Conservation (phyloP, 2,329 filamentous ascomycete genomes). For the Cladosporium cucumerinum region DNA sequence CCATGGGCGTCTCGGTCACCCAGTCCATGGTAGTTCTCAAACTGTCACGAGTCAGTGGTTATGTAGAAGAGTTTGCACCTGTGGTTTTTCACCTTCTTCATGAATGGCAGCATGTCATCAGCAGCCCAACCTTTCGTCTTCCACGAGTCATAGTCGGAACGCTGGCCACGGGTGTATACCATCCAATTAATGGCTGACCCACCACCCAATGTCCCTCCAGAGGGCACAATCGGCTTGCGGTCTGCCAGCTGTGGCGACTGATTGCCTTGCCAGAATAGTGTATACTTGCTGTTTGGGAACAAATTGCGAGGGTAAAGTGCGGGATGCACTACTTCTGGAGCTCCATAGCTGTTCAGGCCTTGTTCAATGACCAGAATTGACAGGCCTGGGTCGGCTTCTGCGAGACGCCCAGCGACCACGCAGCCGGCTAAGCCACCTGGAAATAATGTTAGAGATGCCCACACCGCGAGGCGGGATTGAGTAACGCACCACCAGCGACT, state of each 20-base stretch:
- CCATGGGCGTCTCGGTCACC: slow-evolving; percentile 50
- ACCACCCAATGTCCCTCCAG: slow-evolving; percentile 57
- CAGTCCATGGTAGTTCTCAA: slow-evolving; percentile 56
- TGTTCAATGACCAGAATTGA: slow-evolving; percentile 54
- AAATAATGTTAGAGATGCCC: neutral
- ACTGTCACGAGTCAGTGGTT: slow-evolving; percentile 25
- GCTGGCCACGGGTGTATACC: slow-evolving; percentile 38
- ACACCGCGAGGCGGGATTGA: neutral
- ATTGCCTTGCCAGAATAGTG: slow-evolving; percentile 52
- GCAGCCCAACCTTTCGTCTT: slow-evolving; percentile 51
- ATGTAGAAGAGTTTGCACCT: neutral
- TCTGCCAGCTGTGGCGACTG: slow-evolving; percentile 45
- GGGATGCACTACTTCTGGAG: slow-evolving; percentile 51
- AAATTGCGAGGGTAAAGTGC: slow-evolving; percentile 51
- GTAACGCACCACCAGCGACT: slow-evolving; percentile 44
- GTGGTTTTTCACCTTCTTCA: slow-evolving; percentile 42
- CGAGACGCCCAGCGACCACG: slow-evolving; percentile 50
- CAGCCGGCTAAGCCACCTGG: slow-evolving; percentile 49
- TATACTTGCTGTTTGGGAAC: slow-evolving; percentile 47
- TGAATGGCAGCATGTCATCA: slow-evolving; percentile 51
- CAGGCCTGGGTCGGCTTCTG: slow-evolving; percentile 49
- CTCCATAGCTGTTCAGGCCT: slow-evolving; percentile 52
- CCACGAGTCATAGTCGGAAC: slow-evolving; percentile 52
- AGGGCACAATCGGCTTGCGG: slow-evolving; percentile 44
- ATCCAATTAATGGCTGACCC: slow-evolving; percentile 44